Evolutionary conservation across 176 grass and related monocot genomes (phyloP), one percentile per base, ranked within the genome.

Genomic region (Olyra latifolia): DNA sequence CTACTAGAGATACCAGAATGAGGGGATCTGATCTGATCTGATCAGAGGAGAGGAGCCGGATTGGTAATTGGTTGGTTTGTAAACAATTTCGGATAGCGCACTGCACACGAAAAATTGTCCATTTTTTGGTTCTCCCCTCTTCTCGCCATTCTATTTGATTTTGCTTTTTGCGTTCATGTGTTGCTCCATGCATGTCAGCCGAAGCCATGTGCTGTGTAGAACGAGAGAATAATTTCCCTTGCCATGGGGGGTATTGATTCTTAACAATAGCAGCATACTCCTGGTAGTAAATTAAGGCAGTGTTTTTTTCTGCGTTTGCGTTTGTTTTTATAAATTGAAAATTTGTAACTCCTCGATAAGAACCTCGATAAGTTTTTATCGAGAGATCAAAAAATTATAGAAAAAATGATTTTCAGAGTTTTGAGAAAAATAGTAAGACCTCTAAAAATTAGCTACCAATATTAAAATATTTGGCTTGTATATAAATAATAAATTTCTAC

Each of bases 41-140:
- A 35, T 35, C 32, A 19, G 7, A 29, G 3, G 38, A 28, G 69
- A 44, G 11, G 40, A 1, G 62, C 49, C 62, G 16, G 68, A 69
- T 11, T 75, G 71, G 47, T 63, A 49, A 81, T 32, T 40, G 27
- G 43, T 53, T 72, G 23, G 5, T 67, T 84, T 59, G 32, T 62
- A 59, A 68, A 84, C 72, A 83, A 32, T 29, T 75, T 30, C 29
- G 29, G 23, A 32, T 35, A 66, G 60, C 57, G 60, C 47, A 15
- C 32, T 46, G 29, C 39, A 64, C 46, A 22, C 45, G 0, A 67
- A 15, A 74, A 42, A 65, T 35, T 74, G 10, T 54, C 30, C 8
- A 2, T 66, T 65, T 74, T 83, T 28, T 72, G 5, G 5, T 47
- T 10, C 0, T 32, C 22, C 22, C 11, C 56, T 14, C 15, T 46